Base-by-base conservation (phyloP, 805 yeast genomes). In the Pichia heedii region DNA sequence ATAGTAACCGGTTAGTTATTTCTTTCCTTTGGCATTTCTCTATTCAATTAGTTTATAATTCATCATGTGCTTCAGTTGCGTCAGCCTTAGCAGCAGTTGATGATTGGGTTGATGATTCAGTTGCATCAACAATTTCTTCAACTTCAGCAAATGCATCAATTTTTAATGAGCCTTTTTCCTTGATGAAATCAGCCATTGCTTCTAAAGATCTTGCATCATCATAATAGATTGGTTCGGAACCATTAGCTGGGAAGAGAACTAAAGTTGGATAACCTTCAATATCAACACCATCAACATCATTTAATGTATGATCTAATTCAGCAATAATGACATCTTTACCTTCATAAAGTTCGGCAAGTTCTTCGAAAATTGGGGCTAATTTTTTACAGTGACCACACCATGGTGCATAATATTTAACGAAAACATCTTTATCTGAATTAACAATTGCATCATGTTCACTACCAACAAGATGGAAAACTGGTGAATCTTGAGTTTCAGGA, bases 301-400 rank as follows among this genome's bases (percentile, higher is more conserved):
- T 93, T 54, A 70, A 72, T 46, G 95, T 82, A 62, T 90, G 95
- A 67, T 93, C 96, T 44, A 93, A 67, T 65, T 89, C 79, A 53
- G 96, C 96, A 57, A 93, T 69, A 35, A 79, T 61, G 46, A 90
- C 84, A 38, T 63, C 69, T 20, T 65, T 58, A 58, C 79, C 77
- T 47, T 68, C 70, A 65, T 73, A 84, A 43, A 82, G 55, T 40
- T 69, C 79, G 41, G 90, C 97, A 52, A 93, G 76, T 61, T 89
- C 93, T 62, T 85, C 94, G 71, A 79, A 90, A 46, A 71, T 73
- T 59, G 96, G 96, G 41, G 90, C 90, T 62, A 88, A 73, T 66
- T 76, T 84, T 73, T 86, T 87, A 73, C 96, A 87, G 73, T 88
- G 96, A 38, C 96, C 94, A 71, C 96, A 88, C 96, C 96, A 89